Evolutionary conservation across 768 basidiomycete species (phyloP), one percentile per base, ranked within the genome.

Genomic region (Phlebiopsis gigantea): DNA sequence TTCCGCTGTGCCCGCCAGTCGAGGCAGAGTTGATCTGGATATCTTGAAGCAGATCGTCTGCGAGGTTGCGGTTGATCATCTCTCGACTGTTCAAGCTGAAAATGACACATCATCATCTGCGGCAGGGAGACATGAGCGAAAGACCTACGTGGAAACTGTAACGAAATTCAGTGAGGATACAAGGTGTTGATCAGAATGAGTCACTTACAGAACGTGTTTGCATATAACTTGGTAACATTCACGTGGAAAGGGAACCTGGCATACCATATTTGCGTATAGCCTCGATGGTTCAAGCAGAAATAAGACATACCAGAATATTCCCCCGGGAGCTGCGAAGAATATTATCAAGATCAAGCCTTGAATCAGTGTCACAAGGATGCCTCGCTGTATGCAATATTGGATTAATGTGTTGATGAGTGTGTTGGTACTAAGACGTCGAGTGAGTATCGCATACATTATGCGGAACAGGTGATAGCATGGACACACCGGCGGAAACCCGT

Each of bases 181-280:
- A 8, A 39, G 5, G 42, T 34, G n/a, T 17, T 17, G 25, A 25
- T 2, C 10, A 19, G 12, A 46, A 6, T 50, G 22, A 12, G 22
- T 8, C 21, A 72, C 78, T 70, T 53, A 78, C 78, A 78, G 63
- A 78, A 78, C 0, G 77, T 77, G 57, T 78, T 78, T 17, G 74
- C 77, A 58, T 79, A 79, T 7, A 79, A 66, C 45, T 75, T 77
- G 4, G 77, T 78, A 8, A 78, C 74, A 55, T 77, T 77, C 56
- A 78, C 68, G 57, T 79, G 77, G 57, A 79, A 72, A 0, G 77
- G 74, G 47, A 79, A 65, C 78, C 77, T 79, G 50, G 22, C 29
- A 21, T 2, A 45, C 10, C 22, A 30, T 1, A 8, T 45, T 17
- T 15, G 26, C 14, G 30, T 21, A 22, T 26, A 47, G 25, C 25